Evolutionary conservation across 331 rosid genomes (phyloP), one percentile per base, ranked within the genome.

Genomic region (Erythrophleum ivorense): DNA sequence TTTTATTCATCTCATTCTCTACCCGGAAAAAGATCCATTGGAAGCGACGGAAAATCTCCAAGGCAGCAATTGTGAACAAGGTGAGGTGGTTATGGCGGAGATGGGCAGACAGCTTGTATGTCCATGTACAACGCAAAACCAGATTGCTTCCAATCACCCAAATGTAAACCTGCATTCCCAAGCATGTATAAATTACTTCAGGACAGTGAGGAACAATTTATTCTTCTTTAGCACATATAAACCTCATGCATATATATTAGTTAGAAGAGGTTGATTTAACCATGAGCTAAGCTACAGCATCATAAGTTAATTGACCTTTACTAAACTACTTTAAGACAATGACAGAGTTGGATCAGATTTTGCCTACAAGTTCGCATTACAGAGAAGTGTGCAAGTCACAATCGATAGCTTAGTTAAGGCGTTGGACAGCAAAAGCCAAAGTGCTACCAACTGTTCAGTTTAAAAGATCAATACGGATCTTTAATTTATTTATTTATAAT

Each of bases 1-100:
- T 89, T 92, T 92, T 95, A 86, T 81, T 95, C 97, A 86, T 82
- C 84, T 96, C 99, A 15, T 91, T 96, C 86, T 96, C 99, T 3
- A 96, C 94, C 0, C 98, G 98, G 88, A 96, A 96, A 84, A 96
- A 94, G 63, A 92, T 84, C 99, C 99, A 96, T 52, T 94, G 99
- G 83, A 96, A 96, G 78, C 99, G 98, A 55, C 99, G 98, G 82
- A 90, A 94, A 62, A 96, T 96, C 92, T 96, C 98, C 84, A 86
- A 77, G 78, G 97, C 90, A 4, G 98, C 90, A 85, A 96, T 91
- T 11, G 89, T 67, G 74, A 96, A 96, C 54, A 96, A 97, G 0
- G 98, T 96, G 52, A 96, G 91, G 82, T 96, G 90, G 79, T 96
- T 96, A 87, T 94, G 97, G 43, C 99, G 99, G 71, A 96, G 97